A percentile compares a stretch with the other conserved stretches of the same genome.
phyloP scores from a whole-genome alignment of 495 filamentous ascomycete species.

The Penicillium robsamsonii region DNA sequence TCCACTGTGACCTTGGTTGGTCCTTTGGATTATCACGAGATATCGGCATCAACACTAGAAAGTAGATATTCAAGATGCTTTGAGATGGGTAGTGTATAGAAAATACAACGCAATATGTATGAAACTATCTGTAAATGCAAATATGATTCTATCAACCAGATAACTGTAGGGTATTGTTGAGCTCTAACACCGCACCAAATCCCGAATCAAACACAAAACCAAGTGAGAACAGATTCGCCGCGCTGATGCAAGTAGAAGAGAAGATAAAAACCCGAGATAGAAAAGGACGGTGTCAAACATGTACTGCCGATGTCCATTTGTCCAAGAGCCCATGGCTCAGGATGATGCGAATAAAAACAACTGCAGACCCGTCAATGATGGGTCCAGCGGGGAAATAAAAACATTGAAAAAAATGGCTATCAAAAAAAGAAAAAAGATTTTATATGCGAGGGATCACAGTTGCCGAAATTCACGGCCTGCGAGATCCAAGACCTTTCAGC shows the following conservation, averaged over 20 bases:
- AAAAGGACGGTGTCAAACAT: neutral
- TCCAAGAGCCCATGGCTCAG: neutral
- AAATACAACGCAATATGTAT: neutral
- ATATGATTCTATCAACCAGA: slow-evolving; percentile 4
- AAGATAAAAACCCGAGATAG: slow-evolving; percentile 10
- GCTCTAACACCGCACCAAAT: slow-evolving; percentile 15
- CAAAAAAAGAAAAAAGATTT: neutral
- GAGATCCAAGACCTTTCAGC: slow-evolving; percentile 36
- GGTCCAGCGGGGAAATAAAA: neutral
- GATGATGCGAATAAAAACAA: neutral
- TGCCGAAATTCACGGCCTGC: slow-evolving; percentile 15
- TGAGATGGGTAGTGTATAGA: neutral
- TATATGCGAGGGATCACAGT: neutral
- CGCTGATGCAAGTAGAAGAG: slow-evolving; percentile 33
- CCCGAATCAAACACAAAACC: slow-evolving; percentile 14
- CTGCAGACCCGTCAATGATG: neutral
- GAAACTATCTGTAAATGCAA: neutral
- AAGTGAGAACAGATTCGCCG: slow-evolving; percentile 21
- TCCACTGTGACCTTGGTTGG: too few relatives aligned
- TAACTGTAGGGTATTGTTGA: slow-evolving; percentile 10
- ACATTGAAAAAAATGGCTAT: neutral
- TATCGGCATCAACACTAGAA: neutral
- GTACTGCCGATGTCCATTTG: slow-evolving; percentile 1
- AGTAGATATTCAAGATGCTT: neutral
- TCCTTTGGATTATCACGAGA: neutral